Evolutionary conservation across 106 monocot species (phyloP), one percentile per base, ranked within the genome.

Genomic region (Alisma plantagoaquatica): DNA sequence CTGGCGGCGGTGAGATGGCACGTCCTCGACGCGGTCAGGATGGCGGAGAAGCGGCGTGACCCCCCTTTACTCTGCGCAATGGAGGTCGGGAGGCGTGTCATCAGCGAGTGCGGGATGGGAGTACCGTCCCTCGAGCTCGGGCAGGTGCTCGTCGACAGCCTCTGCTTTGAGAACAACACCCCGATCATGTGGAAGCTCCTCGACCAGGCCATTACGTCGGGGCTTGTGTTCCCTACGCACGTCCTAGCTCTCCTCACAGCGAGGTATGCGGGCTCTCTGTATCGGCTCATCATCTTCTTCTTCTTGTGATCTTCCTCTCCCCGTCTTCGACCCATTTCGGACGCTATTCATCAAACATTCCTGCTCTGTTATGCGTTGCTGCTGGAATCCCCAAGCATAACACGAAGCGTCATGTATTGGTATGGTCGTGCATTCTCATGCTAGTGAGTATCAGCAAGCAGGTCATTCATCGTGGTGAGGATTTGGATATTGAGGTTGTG

Each of bases 131-230:
- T 70, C 9, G 79, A 90, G 41, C 76, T 83, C 10, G 89, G 70
- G 22, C 27, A 49, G 31, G 57, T 59, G 1, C 45, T 84, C 17
- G 80, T 90, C 38, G 53, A 56, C 28, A 64, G 49, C 27, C 68
- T 90, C 59, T 90, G 77, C 68, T 77, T 68, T 77, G 48, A 27
- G 19, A 55, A 61, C 55, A 84, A 77, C 69, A 46, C 61, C 0
- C 77, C 90, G 15, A 43, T 61, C 17, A 48, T 84, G 27, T 90
- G 90, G 84, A 84, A 84, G 70, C 65, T 84, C 35, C 70, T 90
- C 48, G 83, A 77, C 16, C 77, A 72, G 43, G 77, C 79, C 62
- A 56, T 90, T 53, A 62, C 73, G 3, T 71, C 69, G 4, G 48
- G 80, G 16, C 61, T 84, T 29, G 42, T 84, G 29, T 74, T 58